Conservation (phyloP, 2,329 filamentous ascomycete genomes). For the Verticillium tricorpus region DNA sequence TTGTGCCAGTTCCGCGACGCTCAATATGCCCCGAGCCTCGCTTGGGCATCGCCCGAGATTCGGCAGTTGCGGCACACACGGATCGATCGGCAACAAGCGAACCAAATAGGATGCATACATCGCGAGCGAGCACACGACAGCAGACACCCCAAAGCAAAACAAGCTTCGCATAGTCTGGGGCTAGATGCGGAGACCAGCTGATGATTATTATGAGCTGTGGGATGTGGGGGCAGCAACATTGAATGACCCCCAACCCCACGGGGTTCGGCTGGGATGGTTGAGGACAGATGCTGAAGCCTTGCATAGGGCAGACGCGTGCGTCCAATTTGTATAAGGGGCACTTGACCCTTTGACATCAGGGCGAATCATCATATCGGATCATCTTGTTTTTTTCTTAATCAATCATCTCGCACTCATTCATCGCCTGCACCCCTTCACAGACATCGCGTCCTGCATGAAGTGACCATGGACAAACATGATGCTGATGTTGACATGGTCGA, state of each 20-base stretch:
- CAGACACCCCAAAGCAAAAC: background rate
- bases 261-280: background rate
- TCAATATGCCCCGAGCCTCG: background rate
- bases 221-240: background rate
- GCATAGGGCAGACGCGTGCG: background rate
- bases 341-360: background rate
- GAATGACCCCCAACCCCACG: background rate
- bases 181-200: background rate
- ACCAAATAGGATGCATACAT: background rate
- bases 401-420: background rate
- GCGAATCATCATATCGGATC: background rate
- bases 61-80: background rate
- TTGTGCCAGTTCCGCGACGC: background rate
- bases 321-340: background rate
- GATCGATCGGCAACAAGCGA: background rate
- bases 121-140: background rate
- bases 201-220: background rate
- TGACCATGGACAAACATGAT: background rate
- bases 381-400: background rate
- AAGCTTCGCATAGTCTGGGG: background rate
- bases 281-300: background rate
- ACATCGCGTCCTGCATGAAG: background rate
- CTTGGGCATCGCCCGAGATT: background rate
- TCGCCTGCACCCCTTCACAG: background rate
- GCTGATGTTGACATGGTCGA: conserved; percentile 12